A percentile compares a stretch with the other conserved stretches of the same genome.
Evolutionary conservation across 257 asterid species (phyloP).

Genomic region (Vinca minor): DNA sequence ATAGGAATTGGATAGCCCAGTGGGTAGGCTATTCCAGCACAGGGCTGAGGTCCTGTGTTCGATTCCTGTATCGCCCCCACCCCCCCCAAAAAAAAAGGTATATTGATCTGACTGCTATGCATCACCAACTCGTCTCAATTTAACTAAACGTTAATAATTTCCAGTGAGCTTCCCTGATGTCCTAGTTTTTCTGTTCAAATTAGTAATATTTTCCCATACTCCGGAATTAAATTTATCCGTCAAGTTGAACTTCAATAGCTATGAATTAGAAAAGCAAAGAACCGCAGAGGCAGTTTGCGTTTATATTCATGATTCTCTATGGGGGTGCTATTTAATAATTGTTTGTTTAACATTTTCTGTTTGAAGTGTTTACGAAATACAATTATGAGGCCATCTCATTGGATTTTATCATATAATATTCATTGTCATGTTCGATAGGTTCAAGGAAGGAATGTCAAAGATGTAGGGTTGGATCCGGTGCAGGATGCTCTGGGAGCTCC

Average conservation of each 20-base stretch:
- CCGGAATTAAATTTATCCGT: neutral
- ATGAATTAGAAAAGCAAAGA: too few relatives aligned
- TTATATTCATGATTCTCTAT: too few relatives aligned
- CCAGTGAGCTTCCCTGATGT: too few relatives aligned
- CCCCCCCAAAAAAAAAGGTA: too few relatives aligned
- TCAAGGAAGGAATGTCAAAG: constrained; percentile 21
- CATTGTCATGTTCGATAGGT: neutral
- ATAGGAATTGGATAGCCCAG: too few relatives aligned
- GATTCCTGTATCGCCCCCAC: too few relatives aligned
- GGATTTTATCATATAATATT: constrained; percentile 2
- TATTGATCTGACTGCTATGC: neutral
- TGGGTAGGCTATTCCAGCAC: too few relatives aligned
- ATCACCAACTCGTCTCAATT: neutral
- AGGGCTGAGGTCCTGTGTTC: too few relatives aligned
- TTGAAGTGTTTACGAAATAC: neutral
- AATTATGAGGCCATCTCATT: neutral
- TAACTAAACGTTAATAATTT: neutral
- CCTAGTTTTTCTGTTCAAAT: too few relatives aligned
- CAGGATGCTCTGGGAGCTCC: constrained; percentile 24
- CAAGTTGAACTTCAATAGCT: too few relatives aligned
- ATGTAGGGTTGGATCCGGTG: constrained; percentile 31
- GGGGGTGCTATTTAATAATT: neutral
- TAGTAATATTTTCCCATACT: too few relatives aligned
- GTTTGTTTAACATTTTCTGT: neutral
- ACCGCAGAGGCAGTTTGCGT: too few relatives aligned